Percentiles rank a stretch among this genome's conserved stretches.
These are phyloP conservation scores for Aureobasidium zeae DNA, from an alignment of 2,329 filamentous ascomycete species.

Conservation along the genomic window DNA sequence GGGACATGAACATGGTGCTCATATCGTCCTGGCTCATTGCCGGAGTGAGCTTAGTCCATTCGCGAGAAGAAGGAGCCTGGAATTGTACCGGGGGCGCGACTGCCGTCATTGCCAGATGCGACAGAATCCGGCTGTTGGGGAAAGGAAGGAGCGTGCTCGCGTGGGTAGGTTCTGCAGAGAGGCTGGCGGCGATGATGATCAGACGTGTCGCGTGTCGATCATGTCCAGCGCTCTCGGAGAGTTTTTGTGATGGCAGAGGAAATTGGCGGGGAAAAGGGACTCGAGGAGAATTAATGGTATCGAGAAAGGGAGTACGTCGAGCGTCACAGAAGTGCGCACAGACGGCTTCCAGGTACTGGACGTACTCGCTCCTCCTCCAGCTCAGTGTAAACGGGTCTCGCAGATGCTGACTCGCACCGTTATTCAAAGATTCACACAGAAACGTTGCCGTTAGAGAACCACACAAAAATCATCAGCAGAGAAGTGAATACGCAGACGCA, in stretches of 20 bases:
- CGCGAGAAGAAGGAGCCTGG: conserved; percentile 55
- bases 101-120: conserved; percentile 47
- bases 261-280: not conserved
- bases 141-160: conserved; percentile 16
- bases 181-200: conserved; percentile 1
- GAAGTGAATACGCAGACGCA: not conserved
- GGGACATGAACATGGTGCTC: conserved; percentile 63
- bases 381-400: not conserved
- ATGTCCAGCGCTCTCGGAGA: conserved; percentile 7
- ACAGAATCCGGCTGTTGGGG: conserved; percentile 10
- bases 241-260: not conserved
- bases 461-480: conserved; percentile 5
- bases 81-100: conserved; percentile 57
- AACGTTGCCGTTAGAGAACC: not conserved
- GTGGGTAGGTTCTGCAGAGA: conserved; percentile 3
- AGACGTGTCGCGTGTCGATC: conserved; percentile 10
- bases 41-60: conserved; percentile 50
- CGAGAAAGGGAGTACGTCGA: conserved; percentile 13
- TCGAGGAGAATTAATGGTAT: conserved; percentile 1
- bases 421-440: not conserved
- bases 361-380: too few relatives aligned
- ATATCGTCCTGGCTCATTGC: conserved; percentile 77
- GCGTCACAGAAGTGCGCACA: conserved; percentile 12
- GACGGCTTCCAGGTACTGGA: not conserved
- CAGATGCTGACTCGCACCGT: not conserved